These are phyloP conservation scores for Pyrenula massariospora DNA, from an alignment of 495 filamentous ascomycete genomes.

Conservation along the genomic window DNA sequence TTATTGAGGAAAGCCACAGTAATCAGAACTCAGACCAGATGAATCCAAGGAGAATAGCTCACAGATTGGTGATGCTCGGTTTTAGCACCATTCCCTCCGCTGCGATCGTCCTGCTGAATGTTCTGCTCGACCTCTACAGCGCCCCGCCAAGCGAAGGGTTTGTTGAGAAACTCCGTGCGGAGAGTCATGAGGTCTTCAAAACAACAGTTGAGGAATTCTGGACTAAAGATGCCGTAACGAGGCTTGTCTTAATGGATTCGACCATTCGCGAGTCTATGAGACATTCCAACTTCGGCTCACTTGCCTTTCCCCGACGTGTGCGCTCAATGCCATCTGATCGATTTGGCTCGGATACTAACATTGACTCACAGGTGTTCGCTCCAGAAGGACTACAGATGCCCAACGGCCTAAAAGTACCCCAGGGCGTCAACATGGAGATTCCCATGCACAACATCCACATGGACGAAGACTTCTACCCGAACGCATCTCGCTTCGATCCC, in stretches of 20 bases:
- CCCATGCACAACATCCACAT: background rate
- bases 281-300: background rate
- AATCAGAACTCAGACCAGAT: background rate
- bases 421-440: background rate
- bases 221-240: background rate
- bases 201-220: background rate
- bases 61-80: background rate
- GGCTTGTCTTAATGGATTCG: background rate
- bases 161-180: background rate
- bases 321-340: background rate
- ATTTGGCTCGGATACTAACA: background rate
- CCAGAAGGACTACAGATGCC: background rate
- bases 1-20: background rate
- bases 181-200: background rate
- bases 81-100: background rate
- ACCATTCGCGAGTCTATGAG: background rate
- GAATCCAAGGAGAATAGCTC: background rate
- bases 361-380: slow-evolving; percentile 9
- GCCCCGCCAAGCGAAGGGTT: background rate
- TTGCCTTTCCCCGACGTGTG: background rate
- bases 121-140: background rate
- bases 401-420: background rate
- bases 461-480: background rate
- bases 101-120: background rate
- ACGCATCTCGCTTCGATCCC: background rate